Evolutionary conservation across 2,329 filamentous ascomycete species (phyloP).

Genomic region (Diaporthe sp.): DNA sequence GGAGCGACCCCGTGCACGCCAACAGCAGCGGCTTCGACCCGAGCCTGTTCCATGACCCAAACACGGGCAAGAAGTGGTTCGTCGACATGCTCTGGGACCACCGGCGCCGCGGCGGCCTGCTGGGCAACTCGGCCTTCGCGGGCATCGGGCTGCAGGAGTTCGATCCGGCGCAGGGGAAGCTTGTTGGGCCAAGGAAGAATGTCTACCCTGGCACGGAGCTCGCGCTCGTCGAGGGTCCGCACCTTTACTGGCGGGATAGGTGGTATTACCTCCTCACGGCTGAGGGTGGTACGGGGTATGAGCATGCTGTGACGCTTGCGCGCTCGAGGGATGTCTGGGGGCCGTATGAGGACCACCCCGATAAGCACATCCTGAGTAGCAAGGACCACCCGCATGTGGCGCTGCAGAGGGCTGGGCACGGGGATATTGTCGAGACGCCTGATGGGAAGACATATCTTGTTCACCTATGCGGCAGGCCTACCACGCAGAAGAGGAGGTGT

Average conservation of each 20-base stretch:
- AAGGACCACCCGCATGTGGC: constrained; percentile 64
- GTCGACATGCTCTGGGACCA: constrained; percentile 71
- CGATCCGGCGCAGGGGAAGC: constrained; percentile 60
- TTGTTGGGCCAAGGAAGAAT: constrained; percentile 69
- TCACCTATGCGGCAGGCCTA: constrained; percentile 66
- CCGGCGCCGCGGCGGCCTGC: constrained; percentile 58
- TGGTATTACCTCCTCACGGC: constrained; percentile 74
- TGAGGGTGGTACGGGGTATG: constrained; percentile 72
- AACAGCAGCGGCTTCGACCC: constrained; percentile 75
- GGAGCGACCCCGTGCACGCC: constrained; percentile 72
- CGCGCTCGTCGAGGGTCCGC: constrained; percentile 68
- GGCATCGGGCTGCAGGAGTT: constrained; percentile 73
- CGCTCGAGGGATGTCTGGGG: constrained; percentile 68
- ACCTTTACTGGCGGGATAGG: constrained; percentile 70
- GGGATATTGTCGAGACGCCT: constrained; percentile 67
- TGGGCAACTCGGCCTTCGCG: constrained; percentile 56
- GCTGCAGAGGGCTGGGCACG: constrained; percentile 67
- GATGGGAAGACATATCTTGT: constrained; percentile 68
- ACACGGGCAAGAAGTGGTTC: constrained; percentile 69
- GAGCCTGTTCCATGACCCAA: constrained; percentile 68
- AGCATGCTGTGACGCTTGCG: constrained; percentile 73
- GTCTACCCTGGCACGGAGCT: constrained; percentile 70
- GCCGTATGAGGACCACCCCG: constrained; percentile 72
- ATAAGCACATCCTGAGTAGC: constrained; percentile 69
- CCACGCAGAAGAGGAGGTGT: constrained; percentile 64